Conservation (phyloP, 2,329 filamentous ascomycete genomes). For the Ophiostoma ulmi region DNA sequence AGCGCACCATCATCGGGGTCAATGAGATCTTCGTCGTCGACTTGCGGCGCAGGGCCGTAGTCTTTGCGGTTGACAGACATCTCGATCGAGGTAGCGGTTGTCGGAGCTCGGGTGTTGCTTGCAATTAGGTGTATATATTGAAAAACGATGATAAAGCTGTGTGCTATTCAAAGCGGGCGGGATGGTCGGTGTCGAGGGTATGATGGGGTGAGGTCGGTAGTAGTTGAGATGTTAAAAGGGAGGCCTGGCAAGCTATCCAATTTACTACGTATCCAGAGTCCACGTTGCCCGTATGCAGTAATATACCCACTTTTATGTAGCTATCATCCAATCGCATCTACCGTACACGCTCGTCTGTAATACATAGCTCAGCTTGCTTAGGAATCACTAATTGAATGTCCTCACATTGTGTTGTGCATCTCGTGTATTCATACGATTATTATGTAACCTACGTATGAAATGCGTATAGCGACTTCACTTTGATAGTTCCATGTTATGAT, state of each 20-base stretch:
- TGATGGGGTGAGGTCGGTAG: constrained; percentile 11
- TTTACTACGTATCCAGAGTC: constrained; percentile 15
- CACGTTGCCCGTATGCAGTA: constrained; percentile 19
- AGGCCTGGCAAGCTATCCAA: constrained; percentile 14
- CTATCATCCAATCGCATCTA: neutral
- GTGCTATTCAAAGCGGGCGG: no score
- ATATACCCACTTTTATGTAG: neutral
- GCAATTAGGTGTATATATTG: neutral
- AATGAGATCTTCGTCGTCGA: constrained; percentile 65
- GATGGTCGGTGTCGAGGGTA: constrained; percentile 1
- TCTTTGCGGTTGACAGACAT: constrained; percentile 49
- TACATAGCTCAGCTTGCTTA: constrained; percentile 6
- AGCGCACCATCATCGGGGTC: constrained; percentile 69
- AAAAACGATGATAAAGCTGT: neutral
- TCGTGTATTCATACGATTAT: neutral
- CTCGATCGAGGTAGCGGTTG: neutral
- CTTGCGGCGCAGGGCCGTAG: constrained; percentile 56
- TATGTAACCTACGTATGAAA: no score
- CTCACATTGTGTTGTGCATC: neutral
- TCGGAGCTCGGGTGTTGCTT: neutral
- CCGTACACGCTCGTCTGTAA: neutral
- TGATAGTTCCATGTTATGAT: no score
- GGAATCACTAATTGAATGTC: neutral
- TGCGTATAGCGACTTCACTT: no score
- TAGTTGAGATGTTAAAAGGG: constrained; percentile 11